Percentiles rank a stretch among this genome's conserved stretches.
Evolutionary conservation across 2,329 filamentous ascomycete genomes (phyloP).

Genomic region (Pseudocercospora pini-densiflorae): DNA sequence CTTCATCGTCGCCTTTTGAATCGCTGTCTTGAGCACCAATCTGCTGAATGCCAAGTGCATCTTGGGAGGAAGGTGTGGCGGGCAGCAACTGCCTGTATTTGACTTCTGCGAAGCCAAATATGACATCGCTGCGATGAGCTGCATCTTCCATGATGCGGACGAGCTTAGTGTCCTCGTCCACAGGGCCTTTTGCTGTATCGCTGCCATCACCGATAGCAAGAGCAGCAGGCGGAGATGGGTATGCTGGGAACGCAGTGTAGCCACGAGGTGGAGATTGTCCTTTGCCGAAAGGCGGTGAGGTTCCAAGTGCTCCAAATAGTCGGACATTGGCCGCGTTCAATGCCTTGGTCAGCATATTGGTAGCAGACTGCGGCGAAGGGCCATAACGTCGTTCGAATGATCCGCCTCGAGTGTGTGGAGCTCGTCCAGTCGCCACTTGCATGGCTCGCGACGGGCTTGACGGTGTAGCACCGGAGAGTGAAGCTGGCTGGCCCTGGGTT

Average conservation of each 20-base stretch:
- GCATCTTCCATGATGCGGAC: conserved; percentile 87
- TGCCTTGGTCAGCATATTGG: conserved; percentile 91
- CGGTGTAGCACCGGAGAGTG: conserved; percentile 68
- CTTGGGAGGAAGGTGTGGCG: conserved; percentile 73
- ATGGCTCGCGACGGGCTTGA: conserved; percentile 73
- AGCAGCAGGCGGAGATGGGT: conserved; percentile 72
- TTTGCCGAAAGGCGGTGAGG: conserved; percentile 63
- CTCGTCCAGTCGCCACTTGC: conserved; percentile 71
- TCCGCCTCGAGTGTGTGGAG: conserved; percentile 73
- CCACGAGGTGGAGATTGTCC: conserved; percentile 74
- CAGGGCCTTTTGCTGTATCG: conserved; percentile 54
- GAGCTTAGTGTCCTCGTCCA: conserved; percentile 79
- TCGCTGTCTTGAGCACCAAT: conserved; percentile 60
- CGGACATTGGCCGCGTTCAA: conserved; percentile 88
- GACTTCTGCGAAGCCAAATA: conserved; percentile 97
- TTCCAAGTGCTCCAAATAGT: conserved; percentile 69
- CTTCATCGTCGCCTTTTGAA: conserved; percentile 63
- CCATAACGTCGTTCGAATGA: conserved; percentile 84
- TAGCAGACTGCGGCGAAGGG: conserved; percentile 73
- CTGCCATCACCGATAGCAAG: conserved; percentile 66
- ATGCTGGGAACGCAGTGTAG: conserved; percentile 82
- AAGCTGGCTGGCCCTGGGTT: conserved; percentile 72
- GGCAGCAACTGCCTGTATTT: conserved; percentile 98
- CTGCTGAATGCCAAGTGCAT: conserved; percentile 64
- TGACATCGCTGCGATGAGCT: conserved; percentile 90